Conservation (phyloP, 768 basidiomycete species). For the Serendipita vermifera region DNA sequence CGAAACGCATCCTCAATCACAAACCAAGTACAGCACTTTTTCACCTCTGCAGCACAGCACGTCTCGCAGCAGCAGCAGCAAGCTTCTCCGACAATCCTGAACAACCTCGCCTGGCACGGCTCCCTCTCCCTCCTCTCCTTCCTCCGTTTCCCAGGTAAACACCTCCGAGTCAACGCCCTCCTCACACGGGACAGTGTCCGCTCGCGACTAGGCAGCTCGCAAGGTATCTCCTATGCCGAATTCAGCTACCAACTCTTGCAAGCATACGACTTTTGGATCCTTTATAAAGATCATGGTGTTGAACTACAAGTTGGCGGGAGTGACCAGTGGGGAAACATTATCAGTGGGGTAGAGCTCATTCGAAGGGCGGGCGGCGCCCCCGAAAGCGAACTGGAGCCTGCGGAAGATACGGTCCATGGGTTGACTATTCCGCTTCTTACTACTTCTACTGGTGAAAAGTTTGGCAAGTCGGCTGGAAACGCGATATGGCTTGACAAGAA, state of each 20-base stretch:
- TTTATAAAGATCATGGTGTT: constrained; percentile 54
- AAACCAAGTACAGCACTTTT: constrained; percentile 56
- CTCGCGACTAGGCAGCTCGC: background rate
- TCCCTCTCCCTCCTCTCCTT: constrained; percentile 69
- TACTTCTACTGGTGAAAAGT: constrained; percentile 81
- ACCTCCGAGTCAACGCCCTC: constrained; percentile 80
- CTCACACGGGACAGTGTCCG: constrained; percentile 59
- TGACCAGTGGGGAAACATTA: constrained; percentile 97
- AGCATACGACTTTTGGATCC: constrained; percentile 83
- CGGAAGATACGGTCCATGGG: constrained; percentile 42
- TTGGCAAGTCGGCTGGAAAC: constrained; percentile 94
- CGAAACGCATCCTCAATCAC: constrained; percentile 54
- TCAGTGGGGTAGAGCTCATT: constrained; percentile 87
- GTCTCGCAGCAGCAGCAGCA: constrained; percentile 25
- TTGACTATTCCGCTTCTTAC: constrained; percentile 91
- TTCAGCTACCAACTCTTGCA: constrained; percentile 96
- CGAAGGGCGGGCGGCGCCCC: constrained; percentile 29
- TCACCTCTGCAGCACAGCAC: constrained; percentile 49
- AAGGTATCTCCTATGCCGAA: constrained; percentile 82
- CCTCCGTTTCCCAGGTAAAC: constrained; percentile 63
- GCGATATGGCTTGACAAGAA: constrained; percentile 77
- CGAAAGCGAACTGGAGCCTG: background rate
- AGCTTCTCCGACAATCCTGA: constrained; percentile 32
- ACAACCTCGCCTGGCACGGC: constrained; percentile 71
- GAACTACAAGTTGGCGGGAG: constrained; percentile 88